Conservation (phyloP, 306 rosid species). For the Sphenostylis stenocarpa region DNA sequence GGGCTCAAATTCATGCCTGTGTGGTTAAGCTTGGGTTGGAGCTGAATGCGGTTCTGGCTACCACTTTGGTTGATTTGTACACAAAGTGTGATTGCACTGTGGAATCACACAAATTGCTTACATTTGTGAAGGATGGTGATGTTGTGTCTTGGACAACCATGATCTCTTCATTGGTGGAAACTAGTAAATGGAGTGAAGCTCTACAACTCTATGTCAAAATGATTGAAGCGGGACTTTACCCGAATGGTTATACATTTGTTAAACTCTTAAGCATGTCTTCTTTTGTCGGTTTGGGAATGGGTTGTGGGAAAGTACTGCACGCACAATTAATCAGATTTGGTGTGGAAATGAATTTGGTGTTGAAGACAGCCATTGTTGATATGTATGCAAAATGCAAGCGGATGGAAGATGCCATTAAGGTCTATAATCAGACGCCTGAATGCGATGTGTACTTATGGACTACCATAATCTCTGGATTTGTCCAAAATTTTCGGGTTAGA, state of each 20-base stretch:
- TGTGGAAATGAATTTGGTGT: conserved; percentile 52
- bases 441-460: conserved; percentile 69
- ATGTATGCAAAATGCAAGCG: conserved; percentile 56
- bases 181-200: conserved; percentile 55
- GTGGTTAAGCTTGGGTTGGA: conserved; percentile 59
- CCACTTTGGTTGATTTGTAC: conserved; percentile 57
- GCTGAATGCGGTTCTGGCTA: conserved; percentile 46
- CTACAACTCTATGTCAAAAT: conserved; percentile 45
- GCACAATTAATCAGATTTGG: conserved; percentile 52
- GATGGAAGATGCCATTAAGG: conserved; percentile 57
- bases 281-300: conserved; percentile 32
- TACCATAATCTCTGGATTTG: conserved; percentile 54
- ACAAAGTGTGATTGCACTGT: conserved; percentile 42
- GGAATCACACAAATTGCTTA: conserved; percentile 46
- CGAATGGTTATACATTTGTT: conserved; percentile 68
- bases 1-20: conserved; percentile 51
- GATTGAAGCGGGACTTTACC: conserved; percentile 45
- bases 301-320: conserved; percentile 60
- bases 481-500: conserved; percentile 42
- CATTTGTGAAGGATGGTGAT: conserved; percentile 45
- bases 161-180: conserved; percentile 59
- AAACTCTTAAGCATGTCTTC: conserved; percentile 50
- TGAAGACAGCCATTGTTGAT: conserved; percentile 67
- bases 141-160: conserved; percentile 64
- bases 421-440: conserved; percentile 55